phyloP scores from a whole-genome alignment of 805 yeast species.

The Clavispora phyllophila region DNA sequence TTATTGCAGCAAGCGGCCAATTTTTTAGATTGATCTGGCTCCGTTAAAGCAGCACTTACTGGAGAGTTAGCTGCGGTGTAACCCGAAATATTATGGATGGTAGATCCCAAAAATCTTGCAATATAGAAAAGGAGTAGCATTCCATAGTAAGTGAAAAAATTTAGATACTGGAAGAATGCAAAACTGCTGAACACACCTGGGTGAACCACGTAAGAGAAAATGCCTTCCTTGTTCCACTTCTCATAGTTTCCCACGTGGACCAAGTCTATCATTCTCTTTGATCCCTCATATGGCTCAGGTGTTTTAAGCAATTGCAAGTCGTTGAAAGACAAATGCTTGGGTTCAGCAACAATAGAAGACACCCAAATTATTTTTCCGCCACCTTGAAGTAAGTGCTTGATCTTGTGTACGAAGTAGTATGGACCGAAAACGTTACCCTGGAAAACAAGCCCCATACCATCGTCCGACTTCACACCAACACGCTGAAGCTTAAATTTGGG shows the following conservation, averaged over 20 bases:
- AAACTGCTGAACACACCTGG: slow-evolving; percentile 92
- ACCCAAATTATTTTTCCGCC: slow-evolving; percentile 81
- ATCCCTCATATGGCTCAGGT: slow-evolving; percentile 79
- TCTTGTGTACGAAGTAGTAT: slow-evolving; percentile 69
- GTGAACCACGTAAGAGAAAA: slow-evolving; percentile 74
- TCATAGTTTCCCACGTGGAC: slow-evolving; percentile 69
- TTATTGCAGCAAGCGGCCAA: slow-evolving; percentile 66
- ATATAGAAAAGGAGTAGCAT: slow-evolving; percentile 81
- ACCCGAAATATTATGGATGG: slow-evolving; percentile 85
- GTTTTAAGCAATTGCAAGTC: slow-evolving; percentile 70
- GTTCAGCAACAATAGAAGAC: slow-evolving; percentile 75
- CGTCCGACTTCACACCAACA: slow-evolving; percentile 68
- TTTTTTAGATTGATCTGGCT: slow-evolving; percentile 50
- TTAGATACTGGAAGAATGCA: slow-evolving; percentile 71
- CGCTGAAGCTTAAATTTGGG: slow-evolving; percentile 84
- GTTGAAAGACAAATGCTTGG: slow-evolving; percentile 64
- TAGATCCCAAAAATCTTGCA: slow-evolving; percentile 78
- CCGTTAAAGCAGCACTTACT: slow-evolving; percentile 45
- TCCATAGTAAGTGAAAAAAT: slow-evolving; percentile 74
- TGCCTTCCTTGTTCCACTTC: slow-evolving; percentile 44
- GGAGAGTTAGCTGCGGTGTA: slow-evolving; percentile 89
- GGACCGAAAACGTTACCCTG: slow-evolving; percentile 98
- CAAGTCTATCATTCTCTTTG: slow-evolving; percentile 81
- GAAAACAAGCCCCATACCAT: slow-evolving; percentile 81
- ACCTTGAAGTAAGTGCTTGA: slow-evolving; percentile 49